These are phyloP conservation scores for Pigoraptor vietnamica DNA, from an alignment of 78 protist genomes.

Conservation along the genomic window DNA sequence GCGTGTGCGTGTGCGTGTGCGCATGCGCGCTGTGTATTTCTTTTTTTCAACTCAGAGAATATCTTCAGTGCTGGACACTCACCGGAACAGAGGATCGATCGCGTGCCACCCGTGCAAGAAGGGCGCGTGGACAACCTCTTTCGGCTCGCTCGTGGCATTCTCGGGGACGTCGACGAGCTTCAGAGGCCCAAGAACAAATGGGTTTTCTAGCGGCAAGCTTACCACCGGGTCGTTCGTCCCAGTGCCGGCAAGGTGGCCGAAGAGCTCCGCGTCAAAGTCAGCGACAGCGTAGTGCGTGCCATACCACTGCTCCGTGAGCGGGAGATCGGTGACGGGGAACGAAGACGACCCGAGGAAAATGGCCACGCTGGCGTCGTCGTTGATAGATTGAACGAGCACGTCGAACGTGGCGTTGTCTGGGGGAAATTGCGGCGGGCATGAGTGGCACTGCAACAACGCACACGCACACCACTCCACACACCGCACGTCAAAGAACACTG, in stretches of 20 bases:
- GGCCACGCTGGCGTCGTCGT: not conserved
- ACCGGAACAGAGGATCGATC: not conserved
- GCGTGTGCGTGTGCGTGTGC: too few relatives aligned
- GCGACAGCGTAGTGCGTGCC: not conserved
- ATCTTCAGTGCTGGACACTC: too few relatives aligned
- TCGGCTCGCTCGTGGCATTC: not conserved
- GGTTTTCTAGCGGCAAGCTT: not conserved
- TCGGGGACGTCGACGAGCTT: not conserved
- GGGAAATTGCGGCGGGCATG: not conserved
- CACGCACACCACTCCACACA: too few relatives aligned
- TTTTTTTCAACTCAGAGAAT: too few relatives aligned
- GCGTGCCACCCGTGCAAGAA: not conserved
- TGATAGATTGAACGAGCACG: not conserved
- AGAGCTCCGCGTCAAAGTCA: not conserved
- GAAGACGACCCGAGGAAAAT: not conserved
- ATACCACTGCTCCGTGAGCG: not conserved
- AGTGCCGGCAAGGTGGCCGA: not conserved
- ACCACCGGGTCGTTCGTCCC: not conserved
- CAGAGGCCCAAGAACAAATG: not conserved
- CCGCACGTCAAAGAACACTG: too few relatives aligned
- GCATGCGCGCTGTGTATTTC: too few relatives aligned
- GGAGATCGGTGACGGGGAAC: not conserved
- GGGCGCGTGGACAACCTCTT: not conserved
- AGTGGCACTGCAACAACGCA: not conserved
- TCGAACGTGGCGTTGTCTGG: not conserved